A percentile compares a stretch with the other conserved stretches of the same genome.
These are phyloP conservation scores for Aegilops umbellulata DNA, from an alignment of 176 grass and related monocot genomes.

Conservation along the genomic window DNA sequence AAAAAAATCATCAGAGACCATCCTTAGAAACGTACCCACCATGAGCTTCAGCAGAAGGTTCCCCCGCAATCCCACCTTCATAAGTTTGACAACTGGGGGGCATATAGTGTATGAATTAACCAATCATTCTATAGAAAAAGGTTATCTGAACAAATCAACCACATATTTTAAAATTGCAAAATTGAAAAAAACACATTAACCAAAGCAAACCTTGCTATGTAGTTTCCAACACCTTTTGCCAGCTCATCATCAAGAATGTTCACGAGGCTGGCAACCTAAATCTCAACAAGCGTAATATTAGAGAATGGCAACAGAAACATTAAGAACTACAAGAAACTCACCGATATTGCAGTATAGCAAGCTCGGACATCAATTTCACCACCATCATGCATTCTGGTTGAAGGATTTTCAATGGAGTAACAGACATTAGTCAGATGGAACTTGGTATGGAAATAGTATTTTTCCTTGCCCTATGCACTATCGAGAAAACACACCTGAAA, in stretches of 20 bases:
- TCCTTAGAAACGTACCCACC: constrained; percentile 84
- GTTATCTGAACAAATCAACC: not conserved
- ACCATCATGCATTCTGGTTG: constrained; percentile 76
- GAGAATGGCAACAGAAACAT: constrained; percentile 3
- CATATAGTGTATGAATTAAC: constrained; percentile 22
- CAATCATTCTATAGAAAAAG: constrained; percentile 21
- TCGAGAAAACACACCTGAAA: constrained; percentile 66
- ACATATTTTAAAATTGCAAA: constrained; percentile 20
- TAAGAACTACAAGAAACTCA: constrained; percentile 41
- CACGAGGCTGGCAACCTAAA: constrained; percentile 89
- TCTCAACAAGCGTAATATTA: constrained; percentile 37
- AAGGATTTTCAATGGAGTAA: constrained; percentile 19
- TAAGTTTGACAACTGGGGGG: constrained; percentile 88
- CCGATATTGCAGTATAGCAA: constrained; percentile 86
- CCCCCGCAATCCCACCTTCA: constrained; percentile 95
- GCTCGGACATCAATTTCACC: constrained; percentile 96
- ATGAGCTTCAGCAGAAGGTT: constrained; percentile 96
- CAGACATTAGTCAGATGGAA: constrained; percentile 5
- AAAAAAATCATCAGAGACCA: not conserved
- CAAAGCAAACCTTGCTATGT: constrained; percentile 69
- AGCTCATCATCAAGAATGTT: constrained; percentile 81
- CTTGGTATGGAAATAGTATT: not conserved
- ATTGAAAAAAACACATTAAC: not conserved
- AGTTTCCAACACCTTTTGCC: constrained; percentile 66
- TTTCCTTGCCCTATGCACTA: not conserved